Percentiles rank a stretch among this genome's conserved stretches.
phyloP scores from a whole-genome alignment of 345 rosid genomes.

The Rhodamnia argentea region DNA sequence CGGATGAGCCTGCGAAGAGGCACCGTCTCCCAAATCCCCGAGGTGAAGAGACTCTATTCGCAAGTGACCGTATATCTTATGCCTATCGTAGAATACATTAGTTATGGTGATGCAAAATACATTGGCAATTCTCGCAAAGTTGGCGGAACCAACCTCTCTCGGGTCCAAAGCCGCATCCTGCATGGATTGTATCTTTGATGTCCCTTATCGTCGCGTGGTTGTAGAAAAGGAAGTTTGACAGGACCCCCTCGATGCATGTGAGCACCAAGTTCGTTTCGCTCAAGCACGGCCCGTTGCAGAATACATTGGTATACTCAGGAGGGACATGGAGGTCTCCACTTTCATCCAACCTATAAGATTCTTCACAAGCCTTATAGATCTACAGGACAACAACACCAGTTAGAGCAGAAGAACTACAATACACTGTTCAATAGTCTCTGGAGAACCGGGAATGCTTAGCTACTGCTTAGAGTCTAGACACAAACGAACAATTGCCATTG shows the following conservation, averaged over 20 bases:
- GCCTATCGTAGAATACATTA: not conserved
- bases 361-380: slow-evolving; percentile 67
- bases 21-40: not conserved
- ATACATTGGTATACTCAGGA: slow-evolving; percentile 21
- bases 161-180: slow-evolving; percentile 70
- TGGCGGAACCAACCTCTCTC: slow-evolving; percentile 34
- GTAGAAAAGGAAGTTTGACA: slow-evolving; percentile 51
- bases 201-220: slow-evolving; percentile 57
- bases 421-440: not conserved
- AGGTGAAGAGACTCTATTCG: not conserved
- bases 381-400: slow-evolving; percentile 3
- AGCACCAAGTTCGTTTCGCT: slow-evolving; percentile 67
- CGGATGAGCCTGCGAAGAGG: not conserved
- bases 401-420: not conserved
- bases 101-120: not conserved
- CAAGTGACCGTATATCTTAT: not conserved
- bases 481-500: not conserved
- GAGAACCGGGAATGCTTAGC: not conserved
- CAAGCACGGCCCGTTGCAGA: slow-evolving; percentile 75
- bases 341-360: slow-evolving; percentile 50
- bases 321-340: slow-evolving; percentile 56
- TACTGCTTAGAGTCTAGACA: not conserved
- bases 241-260: slow-evolving; percentile 43
- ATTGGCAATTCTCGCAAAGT: not conserved
- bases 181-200: slow-evolving; percentile 49